These are phyloP conservation scores for Annulohypoxylon truncatum DNA, from an alignment of 2,329 filamentous ascomycete genomes.

Conservation along the genomic window DNA sequence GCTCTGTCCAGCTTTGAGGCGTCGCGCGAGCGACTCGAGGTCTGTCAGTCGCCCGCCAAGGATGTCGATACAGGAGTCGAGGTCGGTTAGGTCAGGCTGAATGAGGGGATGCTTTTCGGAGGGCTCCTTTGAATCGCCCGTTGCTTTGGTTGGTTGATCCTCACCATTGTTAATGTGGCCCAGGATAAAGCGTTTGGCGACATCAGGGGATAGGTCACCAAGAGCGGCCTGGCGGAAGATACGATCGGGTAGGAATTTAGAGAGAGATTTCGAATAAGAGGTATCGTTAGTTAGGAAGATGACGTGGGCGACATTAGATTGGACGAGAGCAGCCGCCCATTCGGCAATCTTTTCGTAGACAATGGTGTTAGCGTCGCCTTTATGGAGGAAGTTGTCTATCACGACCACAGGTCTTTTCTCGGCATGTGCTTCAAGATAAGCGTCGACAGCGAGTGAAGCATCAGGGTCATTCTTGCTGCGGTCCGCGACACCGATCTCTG, in stretches of 20 bases:
- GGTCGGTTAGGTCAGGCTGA: conserved; percentile 67
- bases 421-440: conserved; percentile 89
- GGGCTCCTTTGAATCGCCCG: conserved; percentile 43
- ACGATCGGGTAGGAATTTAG: conserved; percentile 88
- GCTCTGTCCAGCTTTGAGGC: conserved; percentile 87
- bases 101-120: conserved; percentile 47
- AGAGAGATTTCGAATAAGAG: conserved; percentile 86
- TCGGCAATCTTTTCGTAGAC: conserved; percentile 85
- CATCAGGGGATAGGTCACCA: conserved; percentile 85
- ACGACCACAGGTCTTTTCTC: conserved; percentile 85
- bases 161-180: conserved; percentile 74
- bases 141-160: conserved; percentile 47
- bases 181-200: conserved; percentile 91
- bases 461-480: conserved; percentile 81
- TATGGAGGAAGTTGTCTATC: conserved; percentile 91
- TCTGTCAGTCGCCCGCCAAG: conserved; percentile 95
- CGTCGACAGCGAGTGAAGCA: conserved; percentile 78
- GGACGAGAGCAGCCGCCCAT: conserved; percentile 88
- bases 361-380: conserved; percentile 72
- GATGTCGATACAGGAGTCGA: conserved; percentile 83
- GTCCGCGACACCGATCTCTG: conserved; percentile 76
- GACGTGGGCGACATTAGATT: conserved; percentile 90
- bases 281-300: conserved; percentile 93
- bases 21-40: conserved; percentile 90
- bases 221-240: conserved; percentile 89